These are phyloP conservation scores for Syncephalis fuscata DNA, from an alignment of 371 early-diverging fungal species.

Conservation along the genomic window DNA sequence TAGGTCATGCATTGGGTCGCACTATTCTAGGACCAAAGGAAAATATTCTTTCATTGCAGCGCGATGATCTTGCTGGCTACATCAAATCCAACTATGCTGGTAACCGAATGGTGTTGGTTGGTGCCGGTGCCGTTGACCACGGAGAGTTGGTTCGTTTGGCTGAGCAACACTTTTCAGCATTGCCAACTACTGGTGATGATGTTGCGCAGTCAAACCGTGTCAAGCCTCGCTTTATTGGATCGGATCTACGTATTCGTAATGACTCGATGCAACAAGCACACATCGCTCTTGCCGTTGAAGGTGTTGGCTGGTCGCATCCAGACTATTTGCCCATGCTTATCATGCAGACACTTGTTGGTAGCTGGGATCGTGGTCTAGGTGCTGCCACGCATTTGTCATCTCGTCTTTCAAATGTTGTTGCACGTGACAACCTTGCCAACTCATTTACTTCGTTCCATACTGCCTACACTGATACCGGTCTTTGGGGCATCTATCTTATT, in stretches of 20 bases:
- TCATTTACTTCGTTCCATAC: slow-evolving; percentile 97
- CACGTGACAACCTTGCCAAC: slow-evolving; percentile 79
- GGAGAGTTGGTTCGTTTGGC: slow-evolving; percentile 82
- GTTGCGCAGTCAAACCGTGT: slow-evolving; percentile 25
- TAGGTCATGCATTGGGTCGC: slow-evolving; percentile 64
- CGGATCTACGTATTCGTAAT: slow-evolving; percentile 74
- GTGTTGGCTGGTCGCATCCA: slow-evolving; percentile 84
- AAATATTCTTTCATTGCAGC: slow-evolving; percentile 74
- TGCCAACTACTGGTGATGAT: slow-evolving; percentile 31
- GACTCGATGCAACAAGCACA: slow-evolving; percentile 80
- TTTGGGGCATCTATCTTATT: slow-evolving; percentile 90
- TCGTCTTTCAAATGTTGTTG: slow-evolving; percentile 63
- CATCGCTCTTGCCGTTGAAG: slow-evolving; percentile 92
- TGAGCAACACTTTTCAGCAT: slow-evolving; percentile 69
- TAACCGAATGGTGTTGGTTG: slow-evolving; percentile 90
- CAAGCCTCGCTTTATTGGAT: slow-evolving; percentile 68
- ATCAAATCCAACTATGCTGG: slow-evolving; percentile 87
- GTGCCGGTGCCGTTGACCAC: slow-evolving; percentile 88
- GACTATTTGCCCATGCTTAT: slow-evolving; percentile 92
- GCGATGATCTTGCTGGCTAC: slow-evolving; percentile 68
- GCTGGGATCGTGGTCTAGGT: slow-evolving; percentile 89
- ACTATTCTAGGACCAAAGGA: slow-evolving; percentile 90
- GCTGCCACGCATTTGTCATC: slow-evolving; percentile 71
- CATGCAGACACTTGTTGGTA: slow-evolving; percentile 86
- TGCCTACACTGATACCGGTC: slow-evolving; percentile 93